These are phyloP conservation scores for Lodderomyces margitis DNA, from an alignment of 1,139 yeast genomes.

Conservation along the genomic window DNA sequence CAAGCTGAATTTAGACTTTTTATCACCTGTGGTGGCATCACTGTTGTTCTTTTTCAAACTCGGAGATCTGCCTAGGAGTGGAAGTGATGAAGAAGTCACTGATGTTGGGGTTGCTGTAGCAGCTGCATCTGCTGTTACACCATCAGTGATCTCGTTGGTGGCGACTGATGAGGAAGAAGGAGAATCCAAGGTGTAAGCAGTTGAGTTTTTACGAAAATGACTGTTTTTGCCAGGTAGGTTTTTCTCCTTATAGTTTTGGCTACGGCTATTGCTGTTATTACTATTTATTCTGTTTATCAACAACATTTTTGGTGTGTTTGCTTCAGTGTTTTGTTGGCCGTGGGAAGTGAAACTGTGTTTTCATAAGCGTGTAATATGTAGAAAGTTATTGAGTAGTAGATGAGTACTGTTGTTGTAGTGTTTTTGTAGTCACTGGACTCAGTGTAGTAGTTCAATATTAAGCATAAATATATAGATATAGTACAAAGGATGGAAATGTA, in stretches of 20 bases:
- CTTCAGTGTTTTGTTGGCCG: background rate
- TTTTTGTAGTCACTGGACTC: background rate
- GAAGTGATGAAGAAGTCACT: background rate
- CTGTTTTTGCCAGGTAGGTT: background rate
- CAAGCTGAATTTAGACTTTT: conserved; percentile 11
- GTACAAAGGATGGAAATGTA: too few species aligned
- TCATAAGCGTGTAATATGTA: background rate
- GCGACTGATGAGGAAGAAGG: too few species aligned
- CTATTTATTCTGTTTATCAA: conserved; percentile 11
- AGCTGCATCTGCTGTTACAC: background rate
- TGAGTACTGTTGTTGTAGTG: background rate
- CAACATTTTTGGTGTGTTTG: conserved; percentile 8
- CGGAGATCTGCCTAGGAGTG: background rate
- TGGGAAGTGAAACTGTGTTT: background rate
- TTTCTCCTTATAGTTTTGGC: conserved; percentile 3
- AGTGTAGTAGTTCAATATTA: background rate
- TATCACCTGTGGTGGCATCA: conserved; percentile 5
- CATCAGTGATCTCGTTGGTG: background rate
- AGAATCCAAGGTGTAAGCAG: background rate
- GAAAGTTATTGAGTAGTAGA: too few species aligned
- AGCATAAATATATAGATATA: background rate
- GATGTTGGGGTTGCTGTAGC: background rate
- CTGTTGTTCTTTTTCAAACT: background rate
- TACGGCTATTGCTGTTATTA: background rate
- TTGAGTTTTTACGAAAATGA: background rate